Percentiles rank a stretch among this genome's conserved stretches.
Conservation (phyloP, 306 rosid species). For the Leucaena leucocephala region DNA sequence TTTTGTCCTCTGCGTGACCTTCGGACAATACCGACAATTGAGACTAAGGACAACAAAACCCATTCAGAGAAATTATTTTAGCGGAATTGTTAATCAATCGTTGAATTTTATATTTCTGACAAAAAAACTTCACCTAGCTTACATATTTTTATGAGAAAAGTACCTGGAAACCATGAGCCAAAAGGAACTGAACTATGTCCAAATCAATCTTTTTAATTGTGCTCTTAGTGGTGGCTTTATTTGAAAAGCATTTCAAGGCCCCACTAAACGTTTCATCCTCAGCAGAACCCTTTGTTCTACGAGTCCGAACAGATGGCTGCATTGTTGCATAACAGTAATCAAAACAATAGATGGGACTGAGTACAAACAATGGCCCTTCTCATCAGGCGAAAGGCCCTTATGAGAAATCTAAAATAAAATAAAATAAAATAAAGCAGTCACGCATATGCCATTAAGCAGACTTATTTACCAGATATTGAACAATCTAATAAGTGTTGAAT, state of each 20-base stretch:
- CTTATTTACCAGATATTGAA: slow-evolving; percentile 2
- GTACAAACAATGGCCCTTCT: too few relatives aligned
- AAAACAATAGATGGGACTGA: slow-evolving; percentile 17
- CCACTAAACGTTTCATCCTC: slow-evolving; percentile 65
- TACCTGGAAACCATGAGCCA: slow-evolving; percentile 95
- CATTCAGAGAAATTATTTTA: slow-evolving; percentile 7
- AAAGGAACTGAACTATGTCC: slow-evolving; percentile 65
- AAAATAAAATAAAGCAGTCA: too few relatives aligned
- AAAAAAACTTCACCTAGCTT: neutral
- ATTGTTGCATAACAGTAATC: slow-evolving; percentile 29
- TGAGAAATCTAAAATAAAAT: too few relatives aligned
- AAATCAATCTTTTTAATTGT: slow-evolving; percentile 65
- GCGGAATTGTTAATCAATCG: neutral
- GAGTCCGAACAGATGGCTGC: slow-evolving; percentile 84
- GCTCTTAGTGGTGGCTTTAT: slow-evolving; percentile 57
- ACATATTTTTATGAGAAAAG: slow-evolving; percentile 26
- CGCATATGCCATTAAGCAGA: slow-evolving; percentile 4
- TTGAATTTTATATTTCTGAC: neutral
- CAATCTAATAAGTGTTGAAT: slow-evolving; percentile 22
- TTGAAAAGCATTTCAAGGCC: slow-evolving; percentile 75
- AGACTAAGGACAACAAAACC: slow-evolving; percentile 53
- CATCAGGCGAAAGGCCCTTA: too few relatives aligned
- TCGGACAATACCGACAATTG: slow-evolving; percentile 51
- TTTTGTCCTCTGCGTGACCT: slow-evolving; percentile 34
- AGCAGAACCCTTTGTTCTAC: slow-evolving; percentile 52